Percentiles rank a stretch among this genome's conserved stretches.
Conservation (phyloP, 2,329 filamentous ascomycete genomes). For the Periconia sp. region DNA sequence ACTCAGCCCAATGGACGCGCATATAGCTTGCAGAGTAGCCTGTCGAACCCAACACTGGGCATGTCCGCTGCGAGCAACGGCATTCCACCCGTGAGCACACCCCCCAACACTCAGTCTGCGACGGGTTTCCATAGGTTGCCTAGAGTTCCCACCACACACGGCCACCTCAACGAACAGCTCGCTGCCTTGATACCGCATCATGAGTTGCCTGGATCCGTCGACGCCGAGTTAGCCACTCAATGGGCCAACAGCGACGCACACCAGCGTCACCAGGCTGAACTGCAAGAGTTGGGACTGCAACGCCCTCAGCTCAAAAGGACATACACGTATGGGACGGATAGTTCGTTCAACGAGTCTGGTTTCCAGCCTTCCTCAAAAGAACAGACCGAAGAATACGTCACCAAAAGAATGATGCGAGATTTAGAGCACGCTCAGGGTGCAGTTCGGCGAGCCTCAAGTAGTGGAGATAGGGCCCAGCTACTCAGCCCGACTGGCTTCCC, state of each 20-base stretch:
- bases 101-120: conserved; percentile 9
- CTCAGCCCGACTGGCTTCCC: conserved; percentile 13
- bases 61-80: conserved; percentile 11
- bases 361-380: conserved; percentile 29
- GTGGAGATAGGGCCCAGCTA: conserved; percentile 11
- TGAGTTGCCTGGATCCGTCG: conserved; percentile 30
- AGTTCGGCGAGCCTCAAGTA: conserved; percentile 12
- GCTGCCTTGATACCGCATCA: conserved; percentile 38
- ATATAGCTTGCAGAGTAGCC: conserved; percentile 31
- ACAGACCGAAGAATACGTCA: conserved; percentile 30
- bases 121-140: conserved; percentile 15
- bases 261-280: conserved; percentile 22
- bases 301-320: conserved; percentile 32
- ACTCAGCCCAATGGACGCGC: conserved; percentile 26
- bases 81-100: conserved; percentile 5
- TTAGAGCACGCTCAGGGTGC: conserved; percentile 26
- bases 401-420: conserved; percentile 30
- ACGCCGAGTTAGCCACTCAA: conserved; percentile 35
- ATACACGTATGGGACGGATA: conserved; percentile 45
- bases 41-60: too few relatives aligned
- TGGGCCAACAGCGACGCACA: conserved; percentile 26
- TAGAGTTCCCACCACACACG: conserved; percentile 30
- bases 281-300: conserved; percentile 18
- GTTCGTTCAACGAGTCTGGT: conserved; percentile 38
- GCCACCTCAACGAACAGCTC: conserved; percentile 36